Base-by-base conservation (phyloP, 768 basidiomycete genomes). In the Tremella mesenterica region DNA sequence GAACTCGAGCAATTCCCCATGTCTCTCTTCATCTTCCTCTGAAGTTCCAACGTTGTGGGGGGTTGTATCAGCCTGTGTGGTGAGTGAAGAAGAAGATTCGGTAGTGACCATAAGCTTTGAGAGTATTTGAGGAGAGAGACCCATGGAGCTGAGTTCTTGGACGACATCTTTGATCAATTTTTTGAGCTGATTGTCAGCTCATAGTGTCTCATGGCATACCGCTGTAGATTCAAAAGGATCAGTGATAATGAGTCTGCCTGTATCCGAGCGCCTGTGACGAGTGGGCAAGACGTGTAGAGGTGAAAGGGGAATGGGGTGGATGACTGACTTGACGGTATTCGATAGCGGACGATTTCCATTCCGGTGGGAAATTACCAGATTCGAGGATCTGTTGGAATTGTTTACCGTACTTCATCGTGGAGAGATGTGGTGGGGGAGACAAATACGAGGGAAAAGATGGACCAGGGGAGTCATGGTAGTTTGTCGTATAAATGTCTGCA, bases 131-230 rank as follows among this genome's bases (percentile, higher is more conserved):
- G 74, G 75, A 27, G 74, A 74, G n/a, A 81, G 70, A 0, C 87
- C 91, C 21, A 89, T 75, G 1, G 80, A 78, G 3, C 80, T 77
- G 16, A 96, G 81, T 72, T 96, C 91, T 9, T 75, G 72, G 0
- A 86, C 87, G 31, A 90, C 81, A 65, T 83, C 79, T 58, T 87
- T 86, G 61, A 96, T 91, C 27, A 92, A 75, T 63, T 86, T 89
- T 75, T 96, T 95, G 52, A 96, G 82, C 86, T 93, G 47, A 31
- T 13, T 8, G 28, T 48, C 4, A 48, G 47, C n/a, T 3, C 23
- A 16, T 5, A 8, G 44, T 28, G 9, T n/a, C n/a, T n/a, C n/a
- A n/a, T n/a, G n/a, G n/a, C n/a, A n/a, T n/a, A n/a, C n/a, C n/a
- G 27, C 5, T 18, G 23, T 10, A 31, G 7, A 8, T 23, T 18